phyloP scores from a whole-genome alignment of 2,329 filamentous ascomycete genomes.

The Ilyonectria robusta region DNA sequence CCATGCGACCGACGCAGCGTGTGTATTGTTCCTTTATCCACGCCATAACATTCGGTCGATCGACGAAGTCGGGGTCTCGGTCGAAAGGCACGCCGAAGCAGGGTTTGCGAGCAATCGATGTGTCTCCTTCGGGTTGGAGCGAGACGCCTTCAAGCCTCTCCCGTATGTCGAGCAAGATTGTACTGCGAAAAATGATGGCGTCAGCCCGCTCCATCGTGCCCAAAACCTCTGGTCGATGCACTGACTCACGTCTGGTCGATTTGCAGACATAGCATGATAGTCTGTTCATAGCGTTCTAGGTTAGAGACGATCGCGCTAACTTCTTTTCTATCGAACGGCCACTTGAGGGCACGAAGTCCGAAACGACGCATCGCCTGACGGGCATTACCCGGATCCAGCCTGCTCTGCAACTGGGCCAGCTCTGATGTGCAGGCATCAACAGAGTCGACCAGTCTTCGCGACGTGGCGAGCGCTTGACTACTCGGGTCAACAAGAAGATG shows the following conservation, averaged over 20 bases:
- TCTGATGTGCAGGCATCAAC: too few relatives aligned
- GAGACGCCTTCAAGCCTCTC: conserved; percentile 8
- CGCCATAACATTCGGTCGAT: conserved; percentile 10
- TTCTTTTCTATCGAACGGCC: conserved; percentile 31
- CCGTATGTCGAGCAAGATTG: conserved; percentile 6
- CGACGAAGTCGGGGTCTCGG: too few relatives aligned
- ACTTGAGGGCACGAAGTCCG: conserved; percentile 25
- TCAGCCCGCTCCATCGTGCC: not conserved
- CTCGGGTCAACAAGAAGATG: too few relatives aligned
- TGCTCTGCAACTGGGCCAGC: conserved; percentile 3
- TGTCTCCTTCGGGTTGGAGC: not conserved
- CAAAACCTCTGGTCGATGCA: not conserved
- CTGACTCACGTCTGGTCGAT: conserved; percentile 5
- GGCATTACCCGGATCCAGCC: conserved; percentile 16
- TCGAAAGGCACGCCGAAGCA: not conserved
- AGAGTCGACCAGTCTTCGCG: too few relatives aligned
- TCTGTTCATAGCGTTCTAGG: too few relatives aligned
- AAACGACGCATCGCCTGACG: conserved; percentile 16
- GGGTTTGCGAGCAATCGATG: not conserved
- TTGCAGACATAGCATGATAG: too few relatives aligned
- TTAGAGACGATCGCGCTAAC: conserved; percentile 11
- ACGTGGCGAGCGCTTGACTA: too few relatives aligned
- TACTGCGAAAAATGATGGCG: not conserved
- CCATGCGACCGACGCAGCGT: conserved; percentile 39
- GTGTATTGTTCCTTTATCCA: conserved; percentile 41